Evolutionary conservation across 768 basidiomycete species (phyloP).

Genomic region (Strobilomyces dryophilus): DNA sequence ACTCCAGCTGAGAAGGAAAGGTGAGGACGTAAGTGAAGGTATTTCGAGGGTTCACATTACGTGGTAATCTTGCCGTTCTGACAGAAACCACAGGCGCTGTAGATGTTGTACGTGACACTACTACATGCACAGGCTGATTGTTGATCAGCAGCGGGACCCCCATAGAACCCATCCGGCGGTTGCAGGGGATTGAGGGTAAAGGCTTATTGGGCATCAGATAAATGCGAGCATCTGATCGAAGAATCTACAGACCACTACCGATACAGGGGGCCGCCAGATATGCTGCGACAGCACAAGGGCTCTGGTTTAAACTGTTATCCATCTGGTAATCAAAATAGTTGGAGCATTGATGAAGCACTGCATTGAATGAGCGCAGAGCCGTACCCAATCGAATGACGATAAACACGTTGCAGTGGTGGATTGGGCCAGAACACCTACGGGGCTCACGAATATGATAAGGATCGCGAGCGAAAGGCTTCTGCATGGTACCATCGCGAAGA

Average conservation of each 20-base stretch:
- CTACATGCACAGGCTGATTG: constrained; percentile 46
- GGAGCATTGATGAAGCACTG: too few relatives aligned
- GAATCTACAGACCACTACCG: too few relatives aligned
- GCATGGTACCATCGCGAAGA: constrained; percentile 7
- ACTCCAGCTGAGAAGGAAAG: too few relatives aligned
- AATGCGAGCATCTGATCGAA: neutral
- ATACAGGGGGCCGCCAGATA: too few relatives aligned
- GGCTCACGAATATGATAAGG: constrained; percentile 18
- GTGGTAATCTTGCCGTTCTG: constrained; percentile 40
- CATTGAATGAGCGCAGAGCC: neutral
- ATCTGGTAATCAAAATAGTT: constrained; percentile 16
- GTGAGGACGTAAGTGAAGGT: too few relatives aligned
- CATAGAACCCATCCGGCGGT: constrained; percentile 28
- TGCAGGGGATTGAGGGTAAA: constrained; percentile 36
- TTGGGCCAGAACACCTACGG: constrained; percentile 19
- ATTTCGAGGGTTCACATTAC: constrained; percentile 20
- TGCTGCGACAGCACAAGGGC: too few relatives aligned
- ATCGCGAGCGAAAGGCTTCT: constrained; percentile 11
- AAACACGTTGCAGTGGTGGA: constrained; percentile 18
- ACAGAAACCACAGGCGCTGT: constrained; percentile 56
- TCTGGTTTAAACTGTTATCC: constrained; percentile 26
- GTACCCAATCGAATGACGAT: constrained; percentile 25
- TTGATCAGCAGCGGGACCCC: constrained; percentile 29
- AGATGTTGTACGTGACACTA: constrained; percentile 49
- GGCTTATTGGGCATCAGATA: constrained; percentile 27